Percentiles rank a stretch among this genome's conserved stretches.
These are phyloP conservation scores for Barnettozyma siamensis DNA, from an alignment of 805 yeast genomes.

Conservation along the genomic window DNA sequence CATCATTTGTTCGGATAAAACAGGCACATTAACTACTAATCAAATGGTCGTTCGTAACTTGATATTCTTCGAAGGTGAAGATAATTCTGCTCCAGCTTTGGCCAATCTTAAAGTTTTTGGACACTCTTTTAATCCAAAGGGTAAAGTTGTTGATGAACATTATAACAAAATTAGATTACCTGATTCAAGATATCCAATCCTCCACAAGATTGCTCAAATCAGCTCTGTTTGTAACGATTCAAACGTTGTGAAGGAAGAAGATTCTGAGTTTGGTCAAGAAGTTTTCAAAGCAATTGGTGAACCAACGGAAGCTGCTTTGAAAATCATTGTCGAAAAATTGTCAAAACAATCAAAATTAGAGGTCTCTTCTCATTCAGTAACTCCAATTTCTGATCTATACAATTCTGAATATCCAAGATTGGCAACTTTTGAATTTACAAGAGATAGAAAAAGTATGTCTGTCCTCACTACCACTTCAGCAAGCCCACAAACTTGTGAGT, in stretches of 20 bases:
- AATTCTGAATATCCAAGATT: conserved; percentile 23
- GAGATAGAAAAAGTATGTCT: conserved; percentile 48
- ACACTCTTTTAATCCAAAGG: conserved; percentile 28
- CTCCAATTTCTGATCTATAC: conserved; percentile 24
- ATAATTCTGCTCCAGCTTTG: conserved; percentile 11
- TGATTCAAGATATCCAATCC: conserved; percentile 26
- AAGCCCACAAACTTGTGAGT: conserved; percentile 14
- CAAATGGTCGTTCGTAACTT: conserved; percentile 39
- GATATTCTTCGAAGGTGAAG: conserved; percentile 25
- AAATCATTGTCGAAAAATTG: conserved; percentile 32
- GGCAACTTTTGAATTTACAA: conserved; percentile 42
- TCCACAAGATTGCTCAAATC: conserved; percentile 27
- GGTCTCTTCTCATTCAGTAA: conserved; percentile 26
- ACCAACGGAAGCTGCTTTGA: conserved; percentile 53
- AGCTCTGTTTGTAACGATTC: conserved; percentile 35
- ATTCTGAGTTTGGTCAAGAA: conserved; percentile 28
- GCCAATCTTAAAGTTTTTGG: conserved; percentile 35
- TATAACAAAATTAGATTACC: conserved; percentile 29
- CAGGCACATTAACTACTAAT: conserved; percentile 47
- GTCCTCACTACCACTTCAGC: conserved; percentile 32
- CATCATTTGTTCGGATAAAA: conserved; percentile 40
- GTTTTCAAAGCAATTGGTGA: conserved; percentile 36
- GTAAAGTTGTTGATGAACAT: conserved; percentile 22
- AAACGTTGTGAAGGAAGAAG: conserved; percentile 12
- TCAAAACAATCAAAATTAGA: conserved; percentile 25